Base-by-base conservation (phyloP, 83 land plant genomes). In the Thuja plicata region DNA sequence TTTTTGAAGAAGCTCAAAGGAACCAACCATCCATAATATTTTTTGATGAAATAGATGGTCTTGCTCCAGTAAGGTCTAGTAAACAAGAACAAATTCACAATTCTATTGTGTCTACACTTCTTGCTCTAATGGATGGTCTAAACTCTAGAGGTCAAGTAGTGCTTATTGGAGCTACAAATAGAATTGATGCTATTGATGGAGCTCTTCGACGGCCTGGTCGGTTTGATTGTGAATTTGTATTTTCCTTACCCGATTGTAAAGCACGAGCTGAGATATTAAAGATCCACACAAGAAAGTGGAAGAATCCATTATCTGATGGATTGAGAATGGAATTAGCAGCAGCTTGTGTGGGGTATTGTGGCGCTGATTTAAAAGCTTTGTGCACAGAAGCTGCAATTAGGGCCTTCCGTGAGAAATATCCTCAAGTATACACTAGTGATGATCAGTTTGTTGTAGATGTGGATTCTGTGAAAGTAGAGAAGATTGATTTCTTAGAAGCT, bases 361-460 rank as follows among this genome's bases (percentile, higher is more conserved):
- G 99, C 78, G 99, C 99, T 57, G 99, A 98, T 90, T 84, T 98
- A 80, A 98, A 97, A 87, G 99, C 99, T 62, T 84, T 98, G 24
- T 98, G 99, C 89, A 98, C 99, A 76, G 99, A 98, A 92, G 99
- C 99, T 84, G 99, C 99, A 2, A 98, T 98, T 90, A 96, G 98
- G 38, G 99, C 99, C 37, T 98, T 98, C 88, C 95, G 99, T 77
- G 91, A 95, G 90, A 97, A 94, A 82, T 98, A 96, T 90, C 99
- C 99, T 86, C 99, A 98, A 88, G 99, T 98, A 30, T 98, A 97
- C 89, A 94, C 93, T 13, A 95, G 97, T 91, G 99, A 98, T 91
- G 99, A 98, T 55, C 95, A 97, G 89, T 97, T 98, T 92, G 78
- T 97, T 73, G 95, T 98, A 89, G 99, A 98, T 93, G 99, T 97